Evolutionary conservation across 2,329 filamentous ascomycete species (phyloP), one percentile per base, ranked within the genome.

Genomic region (Talaromyces sp.): DNA sequence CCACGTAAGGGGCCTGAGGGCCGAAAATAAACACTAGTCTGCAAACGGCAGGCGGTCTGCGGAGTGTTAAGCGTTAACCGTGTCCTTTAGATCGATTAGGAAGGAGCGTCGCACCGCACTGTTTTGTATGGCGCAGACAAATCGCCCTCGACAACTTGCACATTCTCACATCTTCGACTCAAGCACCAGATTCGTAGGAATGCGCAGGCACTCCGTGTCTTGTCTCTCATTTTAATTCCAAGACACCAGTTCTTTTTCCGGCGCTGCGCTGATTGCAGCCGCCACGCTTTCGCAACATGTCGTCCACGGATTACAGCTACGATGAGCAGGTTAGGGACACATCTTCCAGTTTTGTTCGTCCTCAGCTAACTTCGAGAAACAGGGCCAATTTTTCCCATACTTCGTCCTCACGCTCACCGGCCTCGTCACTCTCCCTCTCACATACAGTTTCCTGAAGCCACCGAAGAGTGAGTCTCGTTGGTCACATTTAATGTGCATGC

Each of bases 331-430:
- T 53, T 89, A 75, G 66, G 77, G 30, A 34, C 44, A 23, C 34
- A 36, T 18, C 33, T 4, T 47, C 16, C 40, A 23, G 5, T 52
- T 6, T 10, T 31, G n/a, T 14, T 40, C 4, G 9, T 16, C 16
- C 5, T 9, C 55, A 16, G 50, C 59, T 59, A 42, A 63, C 18
- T 18, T 62, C 57, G 60, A 56, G 27, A 14, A 57, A 44, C 64
- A 95, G 86, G 93, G 92, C 70, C 91, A 97, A 85, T 97, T 97
- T 83, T 99, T 97, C 83, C 95, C 96, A 68, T 96, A 96, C 85
- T 99, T 99, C 83, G 89, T 98, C 79, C 88, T 97, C 74, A 97
- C 93, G 51, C 84, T 98, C 72, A 87, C 89, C 65, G 88, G 89
- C 72, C 87, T 99, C 68, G 85, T 97, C 78, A 97, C 95, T 36